Evolutionary conservation across 345 rosid species (phyloP).

Genomic region (Salix brachista): DNA sequence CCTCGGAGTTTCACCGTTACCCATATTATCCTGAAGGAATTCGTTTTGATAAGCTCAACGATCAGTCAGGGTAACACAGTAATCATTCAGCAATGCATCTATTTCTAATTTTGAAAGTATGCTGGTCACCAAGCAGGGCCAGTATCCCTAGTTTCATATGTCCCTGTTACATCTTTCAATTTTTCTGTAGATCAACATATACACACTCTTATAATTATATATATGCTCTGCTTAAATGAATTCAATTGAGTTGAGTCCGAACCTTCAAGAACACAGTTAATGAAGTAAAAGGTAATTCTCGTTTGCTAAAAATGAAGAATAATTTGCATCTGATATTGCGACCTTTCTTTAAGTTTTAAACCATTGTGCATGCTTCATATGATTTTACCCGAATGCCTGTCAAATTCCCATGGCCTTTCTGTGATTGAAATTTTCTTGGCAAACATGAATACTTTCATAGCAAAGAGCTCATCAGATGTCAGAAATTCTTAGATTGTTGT

Average conservation of each 20-base stretch:
- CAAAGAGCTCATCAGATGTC: neutral
- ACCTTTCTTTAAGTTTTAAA: neutral
- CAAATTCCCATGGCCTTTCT: neutral
- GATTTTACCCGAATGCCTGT: neutral
- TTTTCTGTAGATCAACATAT: neutral
- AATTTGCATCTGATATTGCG: neutral
- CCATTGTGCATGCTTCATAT: neutral
- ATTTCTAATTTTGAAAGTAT: neutral
- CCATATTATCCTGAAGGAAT: constrained; percentile 43
- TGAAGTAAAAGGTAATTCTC: neutral
- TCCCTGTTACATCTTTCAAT: neutral
- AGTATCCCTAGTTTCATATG: neutral
- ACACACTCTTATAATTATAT: neutral
- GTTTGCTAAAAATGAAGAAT: neutral
- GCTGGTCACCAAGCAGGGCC: neutral
- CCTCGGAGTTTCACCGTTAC: constrained; percentile 35
- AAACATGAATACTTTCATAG: neutral
- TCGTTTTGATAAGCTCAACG: constrained; percentile 39
- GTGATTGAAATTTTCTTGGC: neutral
- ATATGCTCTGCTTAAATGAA: neutral
- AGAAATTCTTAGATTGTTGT: neutral
- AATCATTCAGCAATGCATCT: neutral
- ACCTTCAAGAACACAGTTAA: neutral
- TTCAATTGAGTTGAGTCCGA: too few relatives aligned
- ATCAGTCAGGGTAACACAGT: constrained; percentile 33